Evolutionary conservation across 805 yeast species (phyloP), one percentile per base, ranked within the genome.

Genomic region (Ogataea minuta): DNA sequence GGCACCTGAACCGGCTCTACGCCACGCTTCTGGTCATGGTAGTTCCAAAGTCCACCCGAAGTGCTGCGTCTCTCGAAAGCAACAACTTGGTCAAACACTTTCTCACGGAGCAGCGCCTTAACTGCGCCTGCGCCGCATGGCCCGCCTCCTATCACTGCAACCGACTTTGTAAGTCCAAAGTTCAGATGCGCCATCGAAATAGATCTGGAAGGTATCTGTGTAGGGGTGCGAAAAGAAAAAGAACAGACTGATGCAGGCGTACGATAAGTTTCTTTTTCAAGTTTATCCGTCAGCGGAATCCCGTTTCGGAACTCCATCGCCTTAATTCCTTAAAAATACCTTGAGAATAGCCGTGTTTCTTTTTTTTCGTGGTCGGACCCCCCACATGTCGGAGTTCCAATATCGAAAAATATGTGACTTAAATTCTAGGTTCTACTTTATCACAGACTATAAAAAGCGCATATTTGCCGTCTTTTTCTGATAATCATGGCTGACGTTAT

Each of bases 31-130:
- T 39, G 67, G 43, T 57, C 67, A 41, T 67, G 69, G 52, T 76
- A 83, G 56, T 79, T 75, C 96, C 96, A 87, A 6, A 87, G 64
- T 0, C 96, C 96, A 9, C 95, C 95, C n/a, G 76, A 57, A 11
- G 60, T 58, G 10, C 63, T 47, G 42, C 84, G 70, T 34, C 74
- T 66, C 49, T 85, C 95, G 53, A 71, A 84, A 4, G 83, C 67
- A 23, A 72, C 75, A 35, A 85, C 68, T 31, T 59, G 53, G 26
- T 68, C 62, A 45, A 73, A 72, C 4, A 63, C 56, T 1, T 60
- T 52, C 46, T 81, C 89, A 8, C 66, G 71, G 6, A 73, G 48
- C 11, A 86, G 64, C 0, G 89, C 88, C 46, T 79, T 77, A 0
- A 85, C 79, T 4, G 74, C 66, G 0, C 81, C 85, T 10, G 81